A percentile compares a stretch with the other conserved stretches of the same genome.
These are phyloP conservation scores for Wallacemonas rigidus DNA, from an alignment of 208 protist species.

Conservation along the genomic window DNA sequence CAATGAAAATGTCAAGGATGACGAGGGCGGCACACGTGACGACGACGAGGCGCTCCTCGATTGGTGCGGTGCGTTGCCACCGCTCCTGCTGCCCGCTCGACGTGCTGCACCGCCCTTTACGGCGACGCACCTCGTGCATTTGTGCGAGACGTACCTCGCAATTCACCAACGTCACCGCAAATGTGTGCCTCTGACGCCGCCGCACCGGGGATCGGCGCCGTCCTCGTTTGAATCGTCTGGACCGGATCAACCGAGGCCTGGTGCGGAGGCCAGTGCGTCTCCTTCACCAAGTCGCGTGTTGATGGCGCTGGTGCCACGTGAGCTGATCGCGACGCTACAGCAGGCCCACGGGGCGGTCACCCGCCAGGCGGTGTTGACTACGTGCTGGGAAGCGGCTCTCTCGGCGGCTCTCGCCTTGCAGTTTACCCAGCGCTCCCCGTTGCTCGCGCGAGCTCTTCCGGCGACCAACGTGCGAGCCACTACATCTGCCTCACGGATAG, in stretches of 20 bases:
- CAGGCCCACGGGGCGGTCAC: constrained; percentile 19
- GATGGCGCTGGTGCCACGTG: constrained; percentile 45
- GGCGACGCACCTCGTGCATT: constrained; percentile 25
- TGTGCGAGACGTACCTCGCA: constrained; percentile 32
- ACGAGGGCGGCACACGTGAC: not conserved
- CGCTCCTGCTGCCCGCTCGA: constrained; percentile 19
- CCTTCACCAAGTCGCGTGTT: constrained; percentile 35
- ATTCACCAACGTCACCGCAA: not conserved
- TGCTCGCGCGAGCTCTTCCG: not conserved
- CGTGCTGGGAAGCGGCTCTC: constrained; percentile 58
- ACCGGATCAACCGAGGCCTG: too few relatives aligned
- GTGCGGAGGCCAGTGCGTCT: not conserved
- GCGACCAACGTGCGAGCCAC: too few relatives aligned
- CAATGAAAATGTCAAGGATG: not conserved
- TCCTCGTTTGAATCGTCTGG: too few relatives aligned
- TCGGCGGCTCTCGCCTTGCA: constrained; percentile 21
- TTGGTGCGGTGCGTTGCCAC: constrained; percentile 16
- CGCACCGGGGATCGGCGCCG: not conserved
- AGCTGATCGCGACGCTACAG: constrained; percentile 50
- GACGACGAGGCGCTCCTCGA: not conserved
- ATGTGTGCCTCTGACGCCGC: not conserved
- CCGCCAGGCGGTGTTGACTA: constrained; percentile 17
- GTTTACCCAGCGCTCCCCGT: not conserved
- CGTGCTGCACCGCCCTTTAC: constrained; percentile 5
- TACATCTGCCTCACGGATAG: too few relatives aligned